Base-by-base conservation (phyloP, 106 monocot species). In the Agapanthus africanus region DNA sequence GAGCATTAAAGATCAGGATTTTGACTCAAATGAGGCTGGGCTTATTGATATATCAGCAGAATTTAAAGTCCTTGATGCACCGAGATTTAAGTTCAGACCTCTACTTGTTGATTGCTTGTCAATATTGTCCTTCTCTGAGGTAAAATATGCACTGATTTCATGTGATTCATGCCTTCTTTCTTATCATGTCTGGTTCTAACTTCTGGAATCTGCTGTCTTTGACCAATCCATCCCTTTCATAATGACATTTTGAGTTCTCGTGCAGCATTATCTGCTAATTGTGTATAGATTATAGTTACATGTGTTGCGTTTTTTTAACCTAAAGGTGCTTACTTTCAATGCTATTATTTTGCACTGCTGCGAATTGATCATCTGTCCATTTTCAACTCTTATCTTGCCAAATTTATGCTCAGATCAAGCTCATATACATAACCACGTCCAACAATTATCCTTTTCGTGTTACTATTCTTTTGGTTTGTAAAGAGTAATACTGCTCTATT, bases 21-120 rank as follows among this genome's bases (percentile, higher is more conserved):
- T 41, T 46, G 63, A 51, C 33, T 47, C 66, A 72, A 62, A 79
- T 66, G 76, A 83, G 30, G 42, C 78, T 59, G 86, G 61, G 23
- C 40, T 44, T 63, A 38, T 80, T 34, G 86, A 95, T 70, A 63
- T 91, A 65, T 79, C 79, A 18, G 63, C 76, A 41, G 78, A 63
- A 69, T 66, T 80, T 42, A 66, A 57, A 54, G n/a, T 67, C 28
- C 62, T 95, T 22, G 83, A 95, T 59, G 71, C 69, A 62, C 91
- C 91, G 59, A 73, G 79, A 66, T 82, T 37, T 25, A 95, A 88
- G 70, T 88, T 91, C 75, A 91, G 95, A 70, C 79, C 91, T 66
- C 80, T 95, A 31, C 77, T 54, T 41, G 66, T 72, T 60, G 80
- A 82, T 66, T 91, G 79, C 56, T 44, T 91, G 6, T 83, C 65